Conservation (phyloP, 257 asterid species). For the Verbena officinalis region DNA sequence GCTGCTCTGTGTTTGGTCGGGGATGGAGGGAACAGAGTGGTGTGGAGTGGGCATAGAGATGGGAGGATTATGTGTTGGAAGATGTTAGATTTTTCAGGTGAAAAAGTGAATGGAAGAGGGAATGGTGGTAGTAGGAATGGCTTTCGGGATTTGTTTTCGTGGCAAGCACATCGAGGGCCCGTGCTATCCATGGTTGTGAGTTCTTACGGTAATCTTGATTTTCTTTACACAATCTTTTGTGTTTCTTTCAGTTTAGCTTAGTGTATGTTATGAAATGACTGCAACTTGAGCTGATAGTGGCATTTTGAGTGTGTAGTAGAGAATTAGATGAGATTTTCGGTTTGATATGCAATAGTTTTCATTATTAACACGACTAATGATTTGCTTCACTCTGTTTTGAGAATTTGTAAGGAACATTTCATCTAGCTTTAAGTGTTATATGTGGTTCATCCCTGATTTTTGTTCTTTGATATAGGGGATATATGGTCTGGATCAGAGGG, state of each 20-base stretch:
- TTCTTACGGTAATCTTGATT: conserved; percentile 64
- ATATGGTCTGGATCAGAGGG: conserved; percentile 97
- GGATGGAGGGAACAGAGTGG: conserved; percentile 71
- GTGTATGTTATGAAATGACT: neutral
- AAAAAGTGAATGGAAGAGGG: conserved; percentile 34
- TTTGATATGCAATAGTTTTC: no score
- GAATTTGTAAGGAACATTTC: conserved; percentile 3
- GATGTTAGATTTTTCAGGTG: conserved; percentile 49
- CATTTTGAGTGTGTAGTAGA: no score
- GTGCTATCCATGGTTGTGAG: conserved; percentile 57
- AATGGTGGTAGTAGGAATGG: conserved; percentile 38
- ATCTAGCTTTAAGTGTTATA: conserved; percentile 9
- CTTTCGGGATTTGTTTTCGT: conserved; percentile 66
- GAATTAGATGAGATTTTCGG: no score
- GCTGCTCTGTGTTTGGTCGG: conserved; percentile 74
- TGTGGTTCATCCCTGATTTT: conserved; percentile 21
- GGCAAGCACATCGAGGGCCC: conserved; percentile 69
- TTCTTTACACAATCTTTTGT: neutral
- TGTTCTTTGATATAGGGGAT: conserved; percentile 69
- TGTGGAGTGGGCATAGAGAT: conserved; percentile 97
- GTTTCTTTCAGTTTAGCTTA: conserved; percentile 15
- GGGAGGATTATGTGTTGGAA: conserved; percentile 92
- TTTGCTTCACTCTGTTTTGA: neutral
- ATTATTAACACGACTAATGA: no score
- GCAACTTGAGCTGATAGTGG: neutral